Conservation (phyloP, 2,329 filamentous ascomycete genomes). For the Hypoxylon sp. region DNA sequence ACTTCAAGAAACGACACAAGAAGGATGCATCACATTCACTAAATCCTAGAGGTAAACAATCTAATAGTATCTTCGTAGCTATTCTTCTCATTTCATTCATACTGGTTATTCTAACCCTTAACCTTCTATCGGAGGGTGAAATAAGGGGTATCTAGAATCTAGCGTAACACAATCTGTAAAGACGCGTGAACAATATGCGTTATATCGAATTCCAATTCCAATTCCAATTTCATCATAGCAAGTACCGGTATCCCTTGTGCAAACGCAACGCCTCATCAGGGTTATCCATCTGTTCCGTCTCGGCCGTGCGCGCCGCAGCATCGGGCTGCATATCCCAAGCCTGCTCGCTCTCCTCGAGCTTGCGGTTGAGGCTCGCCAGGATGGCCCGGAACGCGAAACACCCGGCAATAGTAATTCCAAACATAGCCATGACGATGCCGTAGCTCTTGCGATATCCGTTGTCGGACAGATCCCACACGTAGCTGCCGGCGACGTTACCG, state of each 20-base stretch:
- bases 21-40: too few species aligned
- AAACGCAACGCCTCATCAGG: constrained; percentile 56
- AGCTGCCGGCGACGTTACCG: constrained; percentile 67
- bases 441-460: constrained; percentile 71
- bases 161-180: constrained; percentile 2
- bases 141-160: constrained; percentile 21
- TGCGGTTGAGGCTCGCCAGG: constrained; percentile 56
- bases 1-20: too few species aligned
- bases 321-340: constrained; percentile 50
- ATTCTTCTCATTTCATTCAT: too few species aligned
- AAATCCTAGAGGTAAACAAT: too few species aligned
- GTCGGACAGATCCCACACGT: constrained; percentile 67
- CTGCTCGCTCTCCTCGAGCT: constrained; percentile 55
- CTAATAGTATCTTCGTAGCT: too few species aligned
- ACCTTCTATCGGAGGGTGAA: too few species aligned
- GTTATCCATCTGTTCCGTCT: constrained; percentile 51
- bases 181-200: too few species aligned
- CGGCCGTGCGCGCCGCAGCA: constrained; percentile 52
- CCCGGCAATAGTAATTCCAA: constrained; percentile 64
- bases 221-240: constrained; percentile 47
- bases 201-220: too few species aligned
- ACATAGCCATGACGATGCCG: constrained; percentile 71
- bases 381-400: constrained; percentile 59
- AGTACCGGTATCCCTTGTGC: constrained; percentile 58
- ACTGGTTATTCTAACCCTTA: too few species aligned